These are phyloP conservation scores for Jackrogersella multiformis DNA, from an alignment of 495 filamentous ascomycete genomes.

Conservation along the genomic window DNA sequence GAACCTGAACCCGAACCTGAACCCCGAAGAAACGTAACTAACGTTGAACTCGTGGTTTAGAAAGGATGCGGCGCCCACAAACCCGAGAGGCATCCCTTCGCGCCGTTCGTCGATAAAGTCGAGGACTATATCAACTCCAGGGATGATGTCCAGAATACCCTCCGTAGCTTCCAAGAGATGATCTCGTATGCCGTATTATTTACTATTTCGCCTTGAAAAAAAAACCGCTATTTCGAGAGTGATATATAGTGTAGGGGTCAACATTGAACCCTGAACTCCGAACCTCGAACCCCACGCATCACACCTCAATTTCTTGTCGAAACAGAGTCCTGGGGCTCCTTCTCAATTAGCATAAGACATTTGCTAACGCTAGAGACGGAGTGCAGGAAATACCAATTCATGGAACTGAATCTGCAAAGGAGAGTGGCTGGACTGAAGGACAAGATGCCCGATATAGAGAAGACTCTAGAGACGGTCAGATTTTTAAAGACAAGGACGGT, in stretches of 20 bases:
- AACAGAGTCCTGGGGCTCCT: conserved; percentile 12
- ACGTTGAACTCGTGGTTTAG: conserved; percentile 34
- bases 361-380: conserved; percentile 18
- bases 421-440: conserved; percentile 85
- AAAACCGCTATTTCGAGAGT: background rate
- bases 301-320: background rate
- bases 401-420: conserved; percentile 91
- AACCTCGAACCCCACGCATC: too few relatives aligned
- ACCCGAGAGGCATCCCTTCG: conserved; percentile 94
- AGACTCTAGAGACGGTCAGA: conserved; percentile 92
- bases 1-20: too few relatives aligned
- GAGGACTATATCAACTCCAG: conserved; percentile 91
- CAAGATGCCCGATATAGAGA: conserved; percentile 96
- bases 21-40: background rate
- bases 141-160: conserved; percentile 85
- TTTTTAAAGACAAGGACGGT: conserved; percentile 80
- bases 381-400: conserved; percentile 95
- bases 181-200: conserved; percentile 73
- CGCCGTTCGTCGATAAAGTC: conserved; percentile 96
- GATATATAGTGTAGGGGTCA: background rate
- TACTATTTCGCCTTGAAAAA: too few relatives aligned
- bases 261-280: background rate
- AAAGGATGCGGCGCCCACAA: conserved; percentile 70
- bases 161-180: conserved; percentile 98
- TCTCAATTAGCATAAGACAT: background rate